Conservation (phyloP, 768 basidiomycete genomes). For the Boletus huronensis region DNA sequence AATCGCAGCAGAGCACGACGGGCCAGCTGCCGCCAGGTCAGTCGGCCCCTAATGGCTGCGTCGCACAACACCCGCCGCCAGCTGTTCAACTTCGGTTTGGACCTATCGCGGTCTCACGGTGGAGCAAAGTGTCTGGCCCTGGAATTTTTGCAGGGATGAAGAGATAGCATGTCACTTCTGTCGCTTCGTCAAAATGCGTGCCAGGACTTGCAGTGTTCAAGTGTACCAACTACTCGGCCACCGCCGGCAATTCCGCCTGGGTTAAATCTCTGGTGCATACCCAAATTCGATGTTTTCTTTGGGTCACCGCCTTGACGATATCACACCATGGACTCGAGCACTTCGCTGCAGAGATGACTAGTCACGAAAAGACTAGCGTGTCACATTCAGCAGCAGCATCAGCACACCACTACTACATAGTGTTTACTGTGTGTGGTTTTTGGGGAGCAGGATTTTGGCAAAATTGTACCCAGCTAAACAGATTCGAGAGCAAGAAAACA, state of each 20-base stretch:
- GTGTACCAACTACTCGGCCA: conserved; percentile 3
- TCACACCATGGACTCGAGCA: neutral
- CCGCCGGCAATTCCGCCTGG: neutral
- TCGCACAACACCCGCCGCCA: conserved; percentile 17
- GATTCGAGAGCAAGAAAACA: conserved; percentile 34
- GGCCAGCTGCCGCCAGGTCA: conserved; percentile 22
- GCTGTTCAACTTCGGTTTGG: conserved; percentile 47
- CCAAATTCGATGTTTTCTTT: conserved; percentile 3
- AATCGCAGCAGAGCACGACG: conserved; percentile 28
- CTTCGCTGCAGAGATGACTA: neutral
- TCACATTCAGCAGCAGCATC: conserved; percentile 12
- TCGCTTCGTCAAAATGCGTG: conserved; percentile 3
- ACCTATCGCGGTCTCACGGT: conserved; percentile 57
- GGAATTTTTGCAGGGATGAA: conserved; percentile 59
- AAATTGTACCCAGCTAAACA: conserved; percentile 32
- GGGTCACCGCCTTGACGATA: conserved; percentile 4
- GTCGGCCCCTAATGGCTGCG: conserved; percentile 22
- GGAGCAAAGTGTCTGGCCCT: conserved; percentile 77
- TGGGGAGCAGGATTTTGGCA: conserved; percentile 23
- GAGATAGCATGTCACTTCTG: conserved; percentile 37
- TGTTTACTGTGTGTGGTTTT: conserved; percentile 18
- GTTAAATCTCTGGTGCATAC: conserved; percentile 3
- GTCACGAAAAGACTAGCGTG: conserved; percentile 8
- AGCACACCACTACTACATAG: conserved; percentile 13
- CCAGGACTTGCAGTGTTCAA: conserved; percentile 4